These are phyloP conservation scores for Karstenula rhodostoma DNA, from an alignment of 2,329 filamentous ascomycete species.

Conservation along the genomic window DNA sequence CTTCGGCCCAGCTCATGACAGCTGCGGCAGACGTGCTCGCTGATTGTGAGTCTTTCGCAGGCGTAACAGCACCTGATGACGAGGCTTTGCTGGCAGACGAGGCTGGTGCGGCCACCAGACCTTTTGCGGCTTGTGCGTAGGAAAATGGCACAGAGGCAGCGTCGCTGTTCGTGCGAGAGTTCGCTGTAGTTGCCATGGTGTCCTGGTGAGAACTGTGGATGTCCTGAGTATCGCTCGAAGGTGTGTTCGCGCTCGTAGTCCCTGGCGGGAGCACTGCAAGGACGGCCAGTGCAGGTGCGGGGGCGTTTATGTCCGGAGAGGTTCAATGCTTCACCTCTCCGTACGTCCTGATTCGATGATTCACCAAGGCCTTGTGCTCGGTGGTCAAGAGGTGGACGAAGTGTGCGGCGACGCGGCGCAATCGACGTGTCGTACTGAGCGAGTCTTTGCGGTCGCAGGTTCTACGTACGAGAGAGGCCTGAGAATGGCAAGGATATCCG, in stretches of 20 bases:
- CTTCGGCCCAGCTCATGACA: constrained; percentile 56
- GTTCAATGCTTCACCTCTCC: constrained; percentile 50
- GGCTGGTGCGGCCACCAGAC: constrained; percentile 64
- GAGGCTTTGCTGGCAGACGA: constrained; percentile 55
- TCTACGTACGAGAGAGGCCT: constrained; percentile 5
- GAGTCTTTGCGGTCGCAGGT: constrained; percentile 24
- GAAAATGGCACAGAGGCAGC: constrained; percentile 73
- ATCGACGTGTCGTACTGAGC: constrained; percentile 21
- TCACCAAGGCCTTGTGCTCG: constrained; percentile 12
- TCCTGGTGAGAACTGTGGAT: constrained; percentile 14
- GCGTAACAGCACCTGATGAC: constrained; percentile 54
- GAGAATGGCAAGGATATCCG: constrained; percentile 11
- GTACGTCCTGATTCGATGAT: constrained; percentile 35
- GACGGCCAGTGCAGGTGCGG: constrained; percentile 41
- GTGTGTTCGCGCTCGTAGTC: constrained; percentile 34
- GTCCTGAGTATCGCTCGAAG: constrained; percentile 17
- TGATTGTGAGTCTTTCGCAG: constrained; percentile 50
- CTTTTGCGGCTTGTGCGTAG: constrained; percentile 94
- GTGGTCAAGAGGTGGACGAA: neutral
- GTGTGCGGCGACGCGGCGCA: neutral
- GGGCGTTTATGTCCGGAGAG: constrained; percentile 51
- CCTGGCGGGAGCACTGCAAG: constrained; percentile 41
- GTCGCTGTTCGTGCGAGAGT: constrained; percentile 26
- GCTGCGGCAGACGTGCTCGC: constrained; percentile 34
- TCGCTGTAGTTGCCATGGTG: constrained; percentile 40